Conservation (phyloP, 805 yeast genomes). For the Barnettozyma vustinii region DNA sequence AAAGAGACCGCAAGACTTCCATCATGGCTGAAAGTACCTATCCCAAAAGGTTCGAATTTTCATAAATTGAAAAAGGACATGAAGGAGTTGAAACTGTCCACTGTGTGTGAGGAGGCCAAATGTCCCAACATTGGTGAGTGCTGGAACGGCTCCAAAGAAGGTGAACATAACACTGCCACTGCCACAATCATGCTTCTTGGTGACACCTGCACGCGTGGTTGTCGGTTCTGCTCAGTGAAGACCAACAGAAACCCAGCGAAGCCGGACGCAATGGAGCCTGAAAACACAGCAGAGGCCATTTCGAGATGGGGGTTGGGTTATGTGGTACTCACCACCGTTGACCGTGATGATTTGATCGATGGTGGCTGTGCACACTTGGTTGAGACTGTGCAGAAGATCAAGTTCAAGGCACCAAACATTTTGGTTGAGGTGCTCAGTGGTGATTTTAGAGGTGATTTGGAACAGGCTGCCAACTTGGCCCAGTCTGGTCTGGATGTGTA, state of each 20-base stretch:
- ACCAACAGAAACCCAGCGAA: constrained; percentile 83
- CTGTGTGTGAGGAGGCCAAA: constrained; percentile 98
- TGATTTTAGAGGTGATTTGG: constrained; percentile 88
- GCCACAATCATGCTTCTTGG: constrained; percentile 98
- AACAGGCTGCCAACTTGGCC: constrained; percentile 76
- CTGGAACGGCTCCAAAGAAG: constrained; percentile 69
- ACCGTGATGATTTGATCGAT: constrained; percentile 88
- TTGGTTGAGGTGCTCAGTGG: constrained; percentile 92
- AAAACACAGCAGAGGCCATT: constrained; percentile 95
- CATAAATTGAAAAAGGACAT: constrained; percentile 80
- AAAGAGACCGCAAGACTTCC: constrained; percentile 51
- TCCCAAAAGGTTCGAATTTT: constrained; percentile 90
- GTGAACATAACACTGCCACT: constrained; percentile 83
- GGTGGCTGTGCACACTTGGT: constrained; percentile 93
- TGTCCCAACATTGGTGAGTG: constrained; percentile 99
- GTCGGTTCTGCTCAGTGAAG: constrained; percentile 95
- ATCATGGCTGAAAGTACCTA: constrained; percentile 89
- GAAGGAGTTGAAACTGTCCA: constrained; percentile 80
- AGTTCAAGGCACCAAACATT: constrained; percentile 82
- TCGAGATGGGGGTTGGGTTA: constrained; percentile 98
- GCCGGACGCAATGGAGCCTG: constrained; percentile 95
- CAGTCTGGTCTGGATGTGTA: constrained; percentile 87
- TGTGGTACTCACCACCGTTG: constrained; percentile 95
- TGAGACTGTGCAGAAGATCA: constrained; percentile 79
- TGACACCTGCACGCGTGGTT: constrained; percentile 99